phyloP scores from a whole-genome alignment of 2,329 filamentous ascomycete genomes.

The Whalleya microplaca region DNA sequence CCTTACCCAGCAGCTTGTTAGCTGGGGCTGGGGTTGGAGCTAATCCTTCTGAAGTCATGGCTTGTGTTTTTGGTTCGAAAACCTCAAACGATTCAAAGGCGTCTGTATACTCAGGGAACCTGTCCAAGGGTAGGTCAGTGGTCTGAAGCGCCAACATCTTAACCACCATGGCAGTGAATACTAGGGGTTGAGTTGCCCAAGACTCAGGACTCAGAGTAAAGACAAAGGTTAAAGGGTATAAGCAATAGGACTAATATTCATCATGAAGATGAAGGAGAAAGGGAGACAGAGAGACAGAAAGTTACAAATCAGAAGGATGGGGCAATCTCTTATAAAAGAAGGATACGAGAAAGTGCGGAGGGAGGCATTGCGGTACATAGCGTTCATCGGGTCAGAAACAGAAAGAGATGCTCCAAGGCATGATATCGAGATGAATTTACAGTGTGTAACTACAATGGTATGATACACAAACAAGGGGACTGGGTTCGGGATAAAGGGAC shows the following conservation, averaged over 20 bases:
- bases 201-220: neutral
- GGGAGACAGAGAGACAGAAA: too few species aligned
- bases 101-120: conserved; percentile 51
- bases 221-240: neutral
- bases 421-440: conserved; percentile 2
- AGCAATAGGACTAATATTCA: neutral
- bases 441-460: conserved; percentile 5
- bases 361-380: conserved; percentile 11
- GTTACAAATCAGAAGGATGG: neutral
- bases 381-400: conserved; percentile 4
- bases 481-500: conserved; percentile 6
- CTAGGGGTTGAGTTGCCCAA: neutral
- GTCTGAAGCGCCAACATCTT: conserved; percentile 46
- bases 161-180: conserved; percentile 26
- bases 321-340: neutral
- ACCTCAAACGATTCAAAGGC: conserved; percentile 38
- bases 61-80: conserved; percentile 25
- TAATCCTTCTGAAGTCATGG: conserved; percentile 40
- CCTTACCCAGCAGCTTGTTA: conserved; percentile 47
- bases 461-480: conserved; percentile 2
- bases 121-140: conserved; percentile 47
- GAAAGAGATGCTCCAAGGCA: conserved; percentile 11
- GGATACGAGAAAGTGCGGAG: neutral
- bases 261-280: neutral
- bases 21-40: conserved; percentile 41